Percentiles rank a stretch among this genome's conserved stretches.
phyloP scores from a whole-genome alignment of 345 rosid species.

The Melaleuca quinquenervia region DNA sequence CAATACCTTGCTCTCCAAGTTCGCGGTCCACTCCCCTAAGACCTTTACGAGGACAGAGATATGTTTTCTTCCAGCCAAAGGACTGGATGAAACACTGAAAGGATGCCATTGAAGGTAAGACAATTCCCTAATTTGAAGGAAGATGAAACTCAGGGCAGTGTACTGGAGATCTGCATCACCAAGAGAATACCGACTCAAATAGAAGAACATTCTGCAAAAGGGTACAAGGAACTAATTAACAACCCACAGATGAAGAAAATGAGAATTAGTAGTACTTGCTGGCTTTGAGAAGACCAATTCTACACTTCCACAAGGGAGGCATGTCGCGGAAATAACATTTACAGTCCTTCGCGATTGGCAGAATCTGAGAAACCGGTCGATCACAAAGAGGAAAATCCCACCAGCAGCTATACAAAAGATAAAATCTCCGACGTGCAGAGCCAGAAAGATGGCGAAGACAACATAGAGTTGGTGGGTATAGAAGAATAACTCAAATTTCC shows the following conservation, averaged over 20 bases:
- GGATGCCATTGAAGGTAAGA: slow-evolving; percentile 99
- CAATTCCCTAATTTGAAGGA: slow-evolving; percentile 73
- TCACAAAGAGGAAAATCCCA: slow-evolving; percentile 66
- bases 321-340: slow-evolving; percentile 52
- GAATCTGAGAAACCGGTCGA: slow-evolving; percentile 86
- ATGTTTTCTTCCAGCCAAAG: slow-evolving; percentile 64
- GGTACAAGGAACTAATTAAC: neutral
- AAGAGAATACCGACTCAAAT: neutral
- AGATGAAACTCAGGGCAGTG: slow-evolving; percentile 84
- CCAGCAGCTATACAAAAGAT: slow-evolving; percentile 70
- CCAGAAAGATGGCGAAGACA: slow-evolving; percentile 70
- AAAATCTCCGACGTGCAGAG: slow-evolving; percentile 74
- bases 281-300: slow-evolving; percentile 77
- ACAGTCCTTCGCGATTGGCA: slow-evolving; percentile 76
- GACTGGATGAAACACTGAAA: slow-evolving; percentile 92
- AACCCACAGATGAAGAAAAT: neutral
- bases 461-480: slow-evolving; percentile 87
- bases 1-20: slow-evolving; percentile 38
- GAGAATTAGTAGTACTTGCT: slow-evolving; percentile 30
- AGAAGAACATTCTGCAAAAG: neutral
- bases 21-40: slow-evolving; percentile 74
- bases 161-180: slow-evolving; percentile 44
- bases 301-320: slow-evolving; percentile 77
- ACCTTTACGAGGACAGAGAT: slow-evolving; percentile 71
- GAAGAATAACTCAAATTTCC: slow-evolving; percentile 79